Base-by-base conservation (phyloP, 305 asterid genomes). In the Fraxinus latifolia region DNA sequence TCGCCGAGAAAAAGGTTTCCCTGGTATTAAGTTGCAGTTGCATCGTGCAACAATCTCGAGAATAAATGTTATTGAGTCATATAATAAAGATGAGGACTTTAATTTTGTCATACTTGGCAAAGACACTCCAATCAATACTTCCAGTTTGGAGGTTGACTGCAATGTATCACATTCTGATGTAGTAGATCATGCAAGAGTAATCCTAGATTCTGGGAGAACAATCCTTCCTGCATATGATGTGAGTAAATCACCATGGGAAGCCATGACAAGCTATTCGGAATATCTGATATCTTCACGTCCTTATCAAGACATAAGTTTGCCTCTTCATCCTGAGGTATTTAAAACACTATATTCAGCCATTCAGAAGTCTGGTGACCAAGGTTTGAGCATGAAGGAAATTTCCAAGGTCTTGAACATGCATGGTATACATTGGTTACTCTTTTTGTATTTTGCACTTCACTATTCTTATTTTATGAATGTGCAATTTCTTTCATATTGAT, bases 1-100 rank as follows among this genome's bases (percentile, higher is more conserved):
- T 70, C 97, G 99, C 39, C 91, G 97, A 79, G 94, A 89, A 80
- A 96, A 96, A 87, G 99, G 99, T 76, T 96, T 96, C 83, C 98
- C 99, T 68, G 97, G 97, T 62, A 93, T 96, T 82, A 91, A 87
- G 87, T 80, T 96, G 76, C 86, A 83, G 86, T 86, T 96, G 90
- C 90, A 86, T 79, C 86, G 85, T 50, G 93, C 90, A 85, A 77
- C 86, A 78, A 62, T 93, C 84, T 80, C 97, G 60, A 93, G 88
- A 87, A 58, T 65, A 65, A 85, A 87, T 82, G 90, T 88, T 82
- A 82, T 92, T 67, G 93, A 92, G 81, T 87, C 89, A 36, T 89
- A 84, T 76, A 85, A 85, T 77, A 85, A 83, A 81, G 91, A 90
- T 36, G 86, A 76, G 85, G 81, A 82, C 74, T 34, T 58, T 58